Conservation (phyloP, 257 asterid species). For the Dorcoceras hygrometricum region DNA sequence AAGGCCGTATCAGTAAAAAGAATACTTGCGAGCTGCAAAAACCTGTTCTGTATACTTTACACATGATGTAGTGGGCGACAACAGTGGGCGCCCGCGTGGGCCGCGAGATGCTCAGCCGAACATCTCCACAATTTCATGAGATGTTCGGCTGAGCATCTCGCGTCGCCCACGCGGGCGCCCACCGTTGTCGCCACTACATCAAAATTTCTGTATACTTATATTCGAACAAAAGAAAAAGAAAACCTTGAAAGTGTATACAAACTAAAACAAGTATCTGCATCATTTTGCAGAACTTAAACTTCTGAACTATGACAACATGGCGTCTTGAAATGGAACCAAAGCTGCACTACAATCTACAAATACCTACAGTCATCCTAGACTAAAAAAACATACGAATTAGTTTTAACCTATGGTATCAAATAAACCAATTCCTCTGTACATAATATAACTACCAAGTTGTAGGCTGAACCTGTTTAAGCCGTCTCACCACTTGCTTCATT, state of each 20-base stretch:
- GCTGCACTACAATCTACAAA: constrained; percentile 75
- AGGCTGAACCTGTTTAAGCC: constrained; percentile 88
- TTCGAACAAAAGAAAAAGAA: constrained; percentile 36
- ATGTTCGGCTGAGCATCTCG: too few relatives aligned
- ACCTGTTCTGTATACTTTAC: constrained; percentile 16
- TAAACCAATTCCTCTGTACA: constrained; percentile 16
- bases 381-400: constrained; percentile 28
- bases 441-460: constrained; percentile 50
- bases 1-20: not conserved
- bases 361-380: constrained; percentile 34
- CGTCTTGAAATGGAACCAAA: constrained; percentile 42
- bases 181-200: too few relatives aligned
- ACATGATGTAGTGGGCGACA: too few relatives aligned
- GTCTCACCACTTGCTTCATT: constrained; percentile 83
- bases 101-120: too few relatives aligned
- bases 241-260: constrained; percentile 36
- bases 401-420: constrained; percentile 30
- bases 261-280: constrained; percentile 46
- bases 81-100: too few relatives aligned
- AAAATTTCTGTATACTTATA: too few relatives aligned
- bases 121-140: too few relatives aligned
- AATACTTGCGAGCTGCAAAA: not conserved
- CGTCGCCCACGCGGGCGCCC: too few relatives aligned
- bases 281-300: constrained; percentile 63
- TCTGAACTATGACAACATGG: constrained; percentile 35